phyloP scores from a whole-genome alignment of 176 grass and related monocot genomes.

The Aegilops longissima region DNA sequence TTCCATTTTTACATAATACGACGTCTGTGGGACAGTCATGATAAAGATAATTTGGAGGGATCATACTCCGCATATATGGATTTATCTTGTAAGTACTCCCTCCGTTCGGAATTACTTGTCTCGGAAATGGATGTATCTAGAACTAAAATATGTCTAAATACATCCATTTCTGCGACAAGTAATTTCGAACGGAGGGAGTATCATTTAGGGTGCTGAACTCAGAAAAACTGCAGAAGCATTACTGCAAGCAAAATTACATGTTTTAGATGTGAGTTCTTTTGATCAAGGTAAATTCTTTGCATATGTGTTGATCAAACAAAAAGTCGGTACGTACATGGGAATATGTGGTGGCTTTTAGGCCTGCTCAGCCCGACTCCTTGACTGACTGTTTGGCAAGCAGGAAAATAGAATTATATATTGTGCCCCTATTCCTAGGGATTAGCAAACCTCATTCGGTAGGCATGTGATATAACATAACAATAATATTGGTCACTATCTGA shows the following conservation, averaged over 20 bases:
- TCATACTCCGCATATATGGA: not conserved
- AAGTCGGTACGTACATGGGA: not conserved
- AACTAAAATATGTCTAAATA: too few species aligned
- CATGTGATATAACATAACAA: not conserved
- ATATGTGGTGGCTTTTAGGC: not conserved
- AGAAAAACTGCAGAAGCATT: not conserved
- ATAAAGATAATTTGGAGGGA: constrained; percentile 7
- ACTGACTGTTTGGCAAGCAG: not conserved
- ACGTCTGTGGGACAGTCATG: not conserved
- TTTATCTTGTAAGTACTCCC: not conserved
- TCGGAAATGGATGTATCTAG: too few species aligned
- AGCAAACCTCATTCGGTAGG: not conserved
- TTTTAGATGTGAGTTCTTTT: not conserved
- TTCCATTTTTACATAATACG: not conserved
- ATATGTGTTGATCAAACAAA: not conserved
- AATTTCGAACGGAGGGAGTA: too few species aligned
- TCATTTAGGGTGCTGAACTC: not conserved
- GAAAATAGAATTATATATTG: not conserved
- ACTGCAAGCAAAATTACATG: not conserved
- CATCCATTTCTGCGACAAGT: too few species aligned
- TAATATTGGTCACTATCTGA: not conserved
- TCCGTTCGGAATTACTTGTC: too few species aligned
- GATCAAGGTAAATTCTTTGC: not conserved
- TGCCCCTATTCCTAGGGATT: not conserved
- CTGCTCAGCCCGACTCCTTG: not conserved